Conservation (phyloP, 2,329 filamentous ascomycete species). For the Verruconis gallopava region DNA sequence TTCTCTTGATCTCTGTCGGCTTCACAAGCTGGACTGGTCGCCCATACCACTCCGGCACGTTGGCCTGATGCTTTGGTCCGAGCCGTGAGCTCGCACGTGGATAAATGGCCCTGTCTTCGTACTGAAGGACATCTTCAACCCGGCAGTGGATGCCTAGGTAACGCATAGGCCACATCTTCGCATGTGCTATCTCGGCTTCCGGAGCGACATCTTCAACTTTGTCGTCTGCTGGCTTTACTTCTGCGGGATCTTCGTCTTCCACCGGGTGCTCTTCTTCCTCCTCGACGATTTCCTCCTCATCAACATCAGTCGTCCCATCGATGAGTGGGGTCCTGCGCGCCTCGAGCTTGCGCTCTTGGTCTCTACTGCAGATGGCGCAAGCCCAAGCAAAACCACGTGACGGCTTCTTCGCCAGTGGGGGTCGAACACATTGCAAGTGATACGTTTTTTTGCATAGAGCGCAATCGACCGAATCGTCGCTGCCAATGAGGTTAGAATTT, state of each 20-base stretch:
- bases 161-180: constrained; percentile 89
- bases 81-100: constrained; percentile 86
- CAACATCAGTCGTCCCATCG: constrained; percentile 37
- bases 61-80: constrained; percentile 82
- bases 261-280: constrained; percentile 55
- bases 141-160: constrained; percentile 94
- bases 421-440: constrained; percentile 95
- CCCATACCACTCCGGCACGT: constrained; percentile 73
- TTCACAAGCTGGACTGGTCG: constrained; percentile 84
- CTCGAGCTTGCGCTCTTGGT: constrained; percentile 87
- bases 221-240: constrained; percentile 38
- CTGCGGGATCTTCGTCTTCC: constrained; percentile 47
- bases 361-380: constrained; percentile 87
- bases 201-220: constrained; percentile 53
- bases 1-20: constrained; percentile 71
- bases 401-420: constrained; percentile 85
- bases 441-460: constrained; percentile 91
- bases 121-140: constrained; percentile 88
- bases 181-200: constrained; percentile 79
- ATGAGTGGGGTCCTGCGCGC: constrained; percentile 71
- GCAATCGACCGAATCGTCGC: constrained; percentile 91
- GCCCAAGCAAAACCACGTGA: constrained; percentile 97
- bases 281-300: constrained; percentile 51
- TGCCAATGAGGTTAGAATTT: constrained; percentile 23
- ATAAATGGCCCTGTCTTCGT: constrained; percentile 87